Percentiles rank a stretch among this genome's conserved stretches.
phyloP scores from a whole-genome alignment of 352 stramenopile species.

The Hyaloperonospora brassicae region DNA sequence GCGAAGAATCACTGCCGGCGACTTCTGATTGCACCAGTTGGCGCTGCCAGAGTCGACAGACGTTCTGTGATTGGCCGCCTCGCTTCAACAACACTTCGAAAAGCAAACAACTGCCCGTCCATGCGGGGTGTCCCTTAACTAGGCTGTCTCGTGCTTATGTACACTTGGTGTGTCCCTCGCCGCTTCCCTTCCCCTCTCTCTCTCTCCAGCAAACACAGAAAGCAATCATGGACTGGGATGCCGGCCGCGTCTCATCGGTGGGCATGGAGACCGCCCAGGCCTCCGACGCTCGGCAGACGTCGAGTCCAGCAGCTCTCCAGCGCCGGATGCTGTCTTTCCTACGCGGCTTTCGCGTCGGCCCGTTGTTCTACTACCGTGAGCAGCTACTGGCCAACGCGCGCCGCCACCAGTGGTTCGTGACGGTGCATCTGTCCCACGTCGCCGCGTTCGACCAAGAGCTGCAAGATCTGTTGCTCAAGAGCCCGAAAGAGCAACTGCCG shows the following conservation, averaged over 20 bases:
- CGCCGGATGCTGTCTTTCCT: conserved; percentile 74
- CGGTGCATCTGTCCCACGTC: conserved; percentile 78
- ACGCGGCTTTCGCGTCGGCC: conserved; percentile 78
- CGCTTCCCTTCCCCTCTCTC: no score
- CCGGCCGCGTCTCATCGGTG: conserved; percentile 67
- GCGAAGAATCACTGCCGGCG: no score
- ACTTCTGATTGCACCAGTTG: no score
- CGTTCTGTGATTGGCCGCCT: no score
- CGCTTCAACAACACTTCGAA: no score
- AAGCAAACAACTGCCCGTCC: no score
- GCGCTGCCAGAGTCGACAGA: no score
- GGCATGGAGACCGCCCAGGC: conserved; percentile 64
- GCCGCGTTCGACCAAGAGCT: conserved; percentile 82
- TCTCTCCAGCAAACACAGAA: no score
- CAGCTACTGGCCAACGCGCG: conserved; percentile 83
- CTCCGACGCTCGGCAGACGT: conserved; percentile 39
- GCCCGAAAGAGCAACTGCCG: conserved; percentile 75
- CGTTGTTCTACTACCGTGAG: conserved; percentile 87
- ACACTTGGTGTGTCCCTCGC: no score
- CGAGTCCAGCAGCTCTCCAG: conserved; percentile 54
- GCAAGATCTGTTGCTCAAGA: conserved; percentile 78
- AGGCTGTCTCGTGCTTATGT: no score
- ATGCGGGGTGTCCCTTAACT: no score
- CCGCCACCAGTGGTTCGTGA: conserved; percentile 64
- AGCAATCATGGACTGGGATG: conserved; percentile 71